These are phyloP conservation scores for Yamadazyma triangularis DNA, from an alignment of 1,139 yeast genomes.

Conservation along the genomic window DNA sequence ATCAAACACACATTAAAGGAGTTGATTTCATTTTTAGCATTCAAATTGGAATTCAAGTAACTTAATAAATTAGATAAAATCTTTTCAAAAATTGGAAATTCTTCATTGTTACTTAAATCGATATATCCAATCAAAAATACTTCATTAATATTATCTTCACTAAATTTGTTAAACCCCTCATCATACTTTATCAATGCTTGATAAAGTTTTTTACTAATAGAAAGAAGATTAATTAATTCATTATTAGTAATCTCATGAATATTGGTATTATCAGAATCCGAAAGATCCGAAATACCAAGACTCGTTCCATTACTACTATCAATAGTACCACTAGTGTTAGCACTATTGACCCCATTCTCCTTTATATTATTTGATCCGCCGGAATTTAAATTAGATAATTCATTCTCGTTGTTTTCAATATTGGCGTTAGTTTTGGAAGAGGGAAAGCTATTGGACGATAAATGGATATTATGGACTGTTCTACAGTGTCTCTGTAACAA, in stretches of 20 bases:
- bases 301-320: constrained; percentile 4
- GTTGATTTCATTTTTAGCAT: constrained; percentile 8
- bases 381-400: background rate
- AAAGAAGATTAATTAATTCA: constrained; percentile 29
- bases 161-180: constrained; percentile 10
- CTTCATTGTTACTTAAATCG: constrained; percentile 14
- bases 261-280: background rate
- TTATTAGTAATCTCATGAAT: constrained; percentile 11
- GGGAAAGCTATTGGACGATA: constrained; percentile 5
- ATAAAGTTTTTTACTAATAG: constrained; percentile 30
- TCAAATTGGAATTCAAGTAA: constrained; percentile 18
- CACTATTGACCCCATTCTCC: background rate
- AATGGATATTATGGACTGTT: constrained; percentile 56
- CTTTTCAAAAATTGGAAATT: constrained; percentile 16
- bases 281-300: background rate
- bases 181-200: constrained; percentile 17
- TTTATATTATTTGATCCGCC: background rate
- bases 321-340: constrained; percentile 3
- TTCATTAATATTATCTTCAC: constrained; percentile 18
- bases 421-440: background rate
- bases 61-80: constrained; percentile 20
- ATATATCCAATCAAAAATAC: constrained; percentile 31
- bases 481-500: constrained; percentile 71
- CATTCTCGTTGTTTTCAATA: background rate
- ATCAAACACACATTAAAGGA: constrained; percentile 27